phyloP scores from a whole-genome alignment of 2,329 filamentous ascomycete genomes.

The Herpotrichia juniperi region DNA sequence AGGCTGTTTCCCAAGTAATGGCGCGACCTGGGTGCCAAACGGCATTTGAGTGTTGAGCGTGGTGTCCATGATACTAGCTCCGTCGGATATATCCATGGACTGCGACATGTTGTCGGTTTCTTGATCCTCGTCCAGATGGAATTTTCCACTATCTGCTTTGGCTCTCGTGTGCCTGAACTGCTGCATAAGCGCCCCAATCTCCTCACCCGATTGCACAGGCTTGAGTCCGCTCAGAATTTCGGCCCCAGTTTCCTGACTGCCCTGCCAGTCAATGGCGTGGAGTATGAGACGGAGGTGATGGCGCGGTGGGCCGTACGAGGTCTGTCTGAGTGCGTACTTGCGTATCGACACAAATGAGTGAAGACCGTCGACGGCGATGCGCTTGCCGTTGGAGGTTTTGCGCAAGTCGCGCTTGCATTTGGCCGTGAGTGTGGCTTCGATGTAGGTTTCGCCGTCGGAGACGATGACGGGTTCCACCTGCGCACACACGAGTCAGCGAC shows the following conservation, averaged over 20 bases:
- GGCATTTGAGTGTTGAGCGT: slow-evolving; percentile 5
- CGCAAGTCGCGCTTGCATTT: slow-evolving; percentile 16
- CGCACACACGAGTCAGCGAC: neutral
- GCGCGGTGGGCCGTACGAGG: slow-evolving; percentile 32
- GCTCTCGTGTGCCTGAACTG: neutral
- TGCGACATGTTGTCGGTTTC: neutral
- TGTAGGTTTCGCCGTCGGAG: slow-evolving; percentile 32
- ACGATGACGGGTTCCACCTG: slow-evolving; percentile 28
- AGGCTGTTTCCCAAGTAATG: neutral
- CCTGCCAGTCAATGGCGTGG: slow-evolving; percentile 22
- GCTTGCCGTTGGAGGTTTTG: slow-evolving; percentile 1
- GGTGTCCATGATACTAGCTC: neutral
- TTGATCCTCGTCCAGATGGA: neutral
- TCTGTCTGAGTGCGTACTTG: slow-evolving; percentile 30
- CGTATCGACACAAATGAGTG: slow-evolving; percentile 23
- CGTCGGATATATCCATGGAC: neutral
- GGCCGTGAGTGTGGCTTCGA: slow-evolving; percentile 23
- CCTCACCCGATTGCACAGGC: neutral
- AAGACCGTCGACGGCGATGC: neutral
- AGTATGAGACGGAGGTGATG: slow-evolving; percentile 28
- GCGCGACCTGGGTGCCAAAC: slow-evolving; percentile 5
- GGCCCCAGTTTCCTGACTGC: neutral
- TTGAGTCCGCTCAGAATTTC: neutral
- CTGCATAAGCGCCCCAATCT: neutral
- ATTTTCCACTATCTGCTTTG: neutral